Base-by-base conservation (phyloP, 441 rosid species). In the Eruca vesicaria region DNA sequence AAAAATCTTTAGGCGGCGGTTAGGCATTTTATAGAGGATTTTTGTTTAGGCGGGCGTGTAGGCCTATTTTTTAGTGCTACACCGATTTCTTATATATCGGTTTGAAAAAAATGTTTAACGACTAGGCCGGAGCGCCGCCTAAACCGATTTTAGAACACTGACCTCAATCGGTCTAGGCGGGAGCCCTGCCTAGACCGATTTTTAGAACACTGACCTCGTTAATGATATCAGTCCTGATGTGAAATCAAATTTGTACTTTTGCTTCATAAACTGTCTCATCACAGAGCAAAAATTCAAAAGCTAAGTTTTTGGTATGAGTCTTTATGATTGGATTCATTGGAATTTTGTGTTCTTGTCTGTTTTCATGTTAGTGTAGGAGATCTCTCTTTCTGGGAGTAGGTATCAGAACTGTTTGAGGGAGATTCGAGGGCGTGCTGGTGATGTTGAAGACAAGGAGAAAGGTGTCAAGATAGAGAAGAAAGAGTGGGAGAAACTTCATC, bases 341-440 rank as follows among this genome's bases (percentile, higher is more conserved):
- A 9, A 7, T 7, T 11, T 2, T 29, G 55, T 41, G 35, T 68
- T 55, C 35, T 35, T 61, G 21, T 12, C 50, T 71, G 33, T 43
- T 74, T 45, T 69, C 75, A 68, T 84, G 82, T 80, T 85, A 78
- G 84, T 83, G 36, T 85, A 91, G 99, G 98, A 96, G 78, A 87
- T 96, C 48, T 93, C 98, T 61, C 96, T 96, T 68, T 78, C 97
- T 63, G 97, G 98, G 78, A 91, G 87, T 75, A 86, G 97, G 82
- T 91, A 74, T 75, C 97, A 93, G 63, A 96, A 80, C 64, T 96
- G 98, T 78, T 82, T 96, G 60, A 83, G 94, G 77, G 99, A 96
- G 73, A 87, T 96, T 31, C 90, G 98, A 32, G 81, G 87, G 33
- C 86, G 93, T 21, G 97, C 89, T 71, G 74, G 83, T 76, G 96